phyloP scores from a whole-genome alignment of 2,329 filamentous ascomycete genomes.

The Seiridium unicorne region DNA sequence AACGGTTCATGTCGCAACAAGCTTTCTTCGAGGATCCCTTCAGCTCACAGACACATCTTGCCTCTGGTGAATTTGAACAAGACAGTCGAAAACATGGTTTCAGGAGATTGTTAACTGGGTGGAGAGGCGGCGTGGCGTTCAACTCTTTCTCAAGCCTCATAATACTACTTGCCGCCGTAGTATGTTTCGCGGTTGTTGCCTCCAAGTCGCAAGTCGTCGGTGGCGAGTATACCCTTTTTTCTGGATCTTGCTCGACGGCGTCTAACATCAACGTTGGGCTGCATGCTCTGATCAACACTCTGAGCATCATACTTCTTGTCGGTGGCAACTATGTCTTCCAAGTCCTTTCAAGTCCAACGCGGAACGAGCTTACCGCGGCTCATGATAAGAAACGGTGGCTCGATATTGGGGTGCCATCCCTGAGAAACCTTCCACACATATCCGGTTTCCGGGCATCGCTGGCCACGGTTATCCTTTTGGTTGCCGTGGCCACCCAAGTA shows the following conservation, averaged over 20 bases:
- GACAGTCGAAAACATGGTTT: slow-evolving; percentile 26
- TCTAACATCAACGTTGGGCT: slow-evolving; percentile 37
- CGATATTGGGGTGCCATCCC: slow-evolving; percentile 52
- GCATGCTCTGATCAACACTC: slow-evolving; percentile 42
- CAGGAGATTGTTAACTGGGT: slow-evolving; percentile 36
- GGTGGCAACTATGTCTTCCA: slow-evolving; percentile 54
- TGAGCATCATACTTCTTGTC: slow-evolving; percentile 41
- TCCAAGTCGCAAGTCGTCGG: slow-evolving; percentile 29
- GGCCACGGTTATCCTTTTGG: slow-evolving; percentile 35
- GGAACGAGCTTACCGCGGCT: slow-evolving; percentile 44
- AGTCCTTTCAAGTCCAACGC: slow-evolving; percentile 52
- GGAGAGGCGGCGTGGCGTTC: slow-evolving; percentile 46
- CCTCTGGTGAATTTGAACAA: slow-evolving; percentile 18
- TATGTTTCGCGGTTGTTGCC: slow-evolving; percentile 36
- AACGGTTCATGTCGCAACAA: slow-evolving; percentile 31
- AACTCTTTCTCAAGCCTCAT: slow-evolving; percentile 40
- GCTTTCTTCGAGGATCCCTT: slow-evolving; percentile 34
- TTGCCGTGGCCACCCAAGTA: slow-evolving; percentile 45
- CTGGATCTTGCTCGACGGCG: slow-evolving; percentile 36
- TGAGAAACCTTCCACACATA: slow-evolving; percentile 47
- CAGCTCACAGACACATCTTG: slow-evolving; percentile 17
- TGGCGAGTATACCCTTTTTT: slow-evolving; percentile 35
- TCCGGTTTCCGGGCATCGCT: slow-evolving; percentile 37
- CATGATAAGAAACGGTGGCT: slow-evolving; percentile 47
- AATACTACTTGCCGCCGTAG: slow-evolving; percentile 33